phyloP scores from a whole-genome alignment of 2,329 filamentous ascomycete genomes.

The Sclerotiophoma versabilis region DNA sequence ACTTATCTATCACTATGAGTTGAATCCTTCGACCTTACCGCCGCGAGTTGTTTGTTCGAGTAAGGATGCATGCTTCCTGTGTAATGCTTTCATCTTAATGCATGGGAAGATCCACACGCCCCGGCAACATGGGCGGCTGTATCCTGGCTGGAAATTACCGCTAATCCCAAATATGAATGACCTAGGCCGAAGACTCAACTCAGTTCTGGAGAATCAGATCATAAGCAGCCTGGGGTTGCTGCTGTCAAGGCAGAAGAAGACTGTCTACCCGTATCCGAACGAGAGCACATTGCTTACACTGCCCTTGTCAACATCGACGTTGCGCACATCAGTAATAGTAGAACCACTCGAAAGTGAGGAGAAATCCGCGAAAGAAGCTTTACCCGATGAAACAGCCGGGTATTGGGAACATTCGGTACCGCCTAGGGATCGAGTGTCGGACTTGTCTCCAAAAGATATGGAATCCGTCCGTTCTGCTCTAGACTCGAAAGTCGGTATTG shows the following conservation, averaged over 20 bases:
- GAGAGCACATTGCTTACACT: background rate
- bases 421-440: background rate
- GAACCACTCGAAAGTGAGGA: background rate
- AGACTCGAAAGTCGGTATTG: background rate
- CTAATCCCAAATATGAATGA: background rate
- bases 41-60: background rate
- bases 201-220: background rate
- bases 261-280: background rate
- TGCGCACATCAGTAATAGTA: background rate
- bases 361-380: background rate
- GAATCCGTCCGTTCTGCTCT: background rate
- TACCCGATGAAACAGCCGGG: background rate
- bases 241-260: background rate
- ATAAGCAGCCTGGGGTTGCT: background rate
- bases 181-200: background rate
- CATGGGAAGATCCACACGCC: slow-evolving; percentile 54
- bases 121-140: slow-evolving; percentile 55
- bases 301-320: background rate
- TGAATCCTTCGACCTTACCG: background rate
- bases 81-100: slow-evolving; percentile 56
- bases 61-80: slow-evolving; percentile 27
- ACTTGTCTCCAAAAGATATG: background rate
- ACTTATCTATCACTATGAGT: background rate
- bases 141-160: slow-evolving; percentile 57
- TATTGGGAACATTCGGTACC: background rate